A percentile compares a stretch with the other conserved stretches of the same genome.
Evolutionary conservation across 2,329 filamentous ascomycete species (phyloP).

Genomic region (Aspergillus eucalypticola): DNA sequence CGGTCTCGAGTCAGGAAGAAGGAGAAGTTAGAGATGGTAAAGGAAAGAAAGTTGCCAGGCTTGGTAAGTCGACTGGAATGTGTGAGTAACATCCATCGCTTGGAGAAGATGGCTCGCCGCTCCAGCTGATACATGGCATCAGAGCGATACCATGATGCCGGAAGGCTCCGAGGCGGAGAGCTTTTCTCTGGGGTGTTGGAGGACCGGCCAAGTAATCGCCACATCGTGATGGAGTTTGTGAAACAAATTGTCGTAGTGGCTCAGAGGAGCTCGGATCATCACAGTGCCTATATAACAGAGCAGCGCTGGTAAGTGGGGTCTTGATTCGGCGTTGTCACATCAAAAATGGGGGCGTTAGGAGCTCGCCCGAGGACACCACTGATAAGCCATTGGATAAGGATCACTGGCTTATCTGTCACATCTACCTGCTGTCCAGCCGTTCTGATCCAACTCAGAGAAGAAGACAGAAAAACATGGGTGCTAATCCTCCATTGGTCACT

Average conservation of each 20-base stretch:
- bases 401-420: background rate
- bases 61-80: conserved; percentile 24
- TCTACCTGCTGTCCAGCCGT: background rate
- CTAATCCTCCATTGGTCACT: too few relatives aligned
- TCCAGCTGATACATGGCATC: conserved; percentile 28
- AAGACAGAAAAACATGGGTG: too few relatives aligned
- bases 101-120: conserved; percentile 29
- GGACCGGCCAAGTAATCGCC: conserved; percentile 7
- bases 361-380: background rate
- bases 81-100: conserved; percentile 26
- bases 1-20: conserved; percentile 13
- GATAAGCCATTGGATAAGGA: background rate
- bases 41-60: conserved; percentile 22
- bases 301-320: background rate
- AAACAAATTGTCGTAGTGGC: background rate
- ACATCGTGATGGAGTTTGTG: background rate
- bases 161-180: conserved; percentile 18
- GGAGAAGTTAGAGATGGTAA: conserved; percentile 11
- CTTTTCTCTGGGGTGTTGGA: background rate
- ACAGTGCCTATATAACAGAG: background rate
- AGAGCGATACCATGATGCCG: conserved; percentile 30
- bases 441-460: background rate
- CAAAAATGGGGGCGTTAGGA: background rate
- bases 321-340: background rate
- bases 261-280: background rate